Conservation (phyloP, 23 red algal species). For the Gracilaria domingensis region DNA sequence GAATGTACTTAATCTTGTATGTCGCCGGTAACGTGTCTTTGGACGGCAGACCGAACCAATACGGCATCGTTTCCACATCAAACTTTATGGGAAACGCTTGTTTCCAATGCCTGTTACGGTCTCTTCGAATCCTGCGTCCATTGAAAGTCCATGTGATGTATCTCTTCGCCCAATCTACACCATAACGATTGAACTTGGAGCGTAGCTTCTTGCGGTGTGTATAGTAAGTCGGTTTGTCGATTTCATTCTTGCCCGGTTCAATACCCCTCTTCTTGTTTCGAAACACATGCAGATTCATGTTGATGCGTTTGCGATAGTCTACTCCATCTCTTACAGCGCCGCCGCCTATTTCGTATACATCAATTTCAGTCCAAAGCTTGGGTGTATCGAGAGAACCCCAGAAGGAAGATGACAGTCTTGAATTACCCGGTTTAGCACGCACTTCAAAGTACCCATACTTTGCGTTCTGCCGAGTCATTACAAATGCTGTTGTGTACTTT, state of each 20-base stretch:
- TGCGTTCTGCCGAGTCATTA: slow-evolving; percentile 26
- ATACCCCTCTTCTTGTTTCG: slow-evolving; percentile 59
- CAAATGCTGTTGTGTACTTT: slow-evolving; percentile 65
- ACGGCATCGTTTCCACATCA: slow-evolving; percentile 73
- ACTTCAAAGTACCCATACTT: slow-evolving; percentile 78
- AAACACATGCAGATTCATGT: slow-evolving; percentile 81
- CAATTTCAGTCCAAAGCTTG: slow-evolving; percentile 66
- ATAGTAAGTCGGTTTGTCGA: slow-evolving; percentile 60
- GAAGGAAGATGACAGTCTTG: slow-evolving; percentile 65
- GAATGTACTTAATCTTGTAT: slow-evolving; percentile 71
- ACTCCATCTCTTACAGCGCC: slow-evolving; percentile 54
- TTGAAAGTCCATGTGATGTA: slow-evolving; percentile 77
- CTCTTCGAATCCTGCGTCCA: slow-evolving; percentile 57
- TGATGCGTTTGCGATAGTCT: slow-evolving; percentile 49
- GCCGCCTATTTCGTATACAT: slow-evolving; percentile 76
- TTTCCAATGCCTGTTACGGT: slow-evolving; percentile 46
- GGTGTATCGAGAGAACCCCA: slow-evolving; percentile 73
- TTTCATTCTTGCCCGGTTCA: slow-evolving; percentile 37
- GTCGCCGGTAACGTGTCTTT: slow-evolving; percentile 31
- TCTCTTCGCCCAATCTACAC: slow-evolving; percentile 49
- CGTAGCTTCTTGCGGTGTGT: slow-evolving; percentile 39
- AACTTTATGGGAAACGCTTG: slow-evolving; percentile 71
- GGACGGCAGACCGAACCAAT: slow-evolving; percentile 76
- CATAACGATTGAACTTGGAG: slow-evolving; percentile 49
- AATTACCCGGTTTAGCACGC: slow-evolving; percentile 61